These are phyloP conservation scores for maize (Zea mays) DNA, from an alignment of 176 grass and related monocot genomes.

Conservation along the genomic window DNA sequence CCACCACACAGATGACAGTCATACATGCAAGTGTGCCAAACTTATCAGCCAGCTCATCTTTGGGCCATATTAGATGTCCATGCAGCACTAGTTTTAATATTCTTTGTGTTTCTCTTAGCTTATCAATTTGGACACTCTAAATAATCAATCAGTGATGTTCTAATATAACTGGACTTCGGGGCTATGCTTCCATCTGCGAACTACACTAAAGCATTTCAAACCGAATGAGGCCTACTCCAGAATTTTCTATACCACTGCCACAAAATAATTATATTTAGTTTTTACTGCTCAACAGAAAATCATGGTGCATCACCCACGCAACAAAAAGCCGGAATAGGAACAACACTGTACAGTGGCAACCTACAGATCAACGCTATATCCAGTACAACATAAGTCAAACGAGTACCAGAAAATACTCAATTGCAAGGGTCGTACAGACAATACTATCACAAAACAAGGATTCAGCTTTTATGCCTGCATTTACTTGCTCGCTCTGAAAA, in stretches of 20 bases:
- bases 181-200: background rate
- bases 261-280: too few species aligned
- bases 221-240: background rate
- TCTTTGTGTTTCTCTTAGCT: background rate
- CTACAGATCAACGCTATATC: slow-evolving; percentile 8
- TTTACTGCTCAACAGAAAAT: too few species aligned
- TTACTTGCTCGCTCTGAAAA: slow-evolving; percentile 13
- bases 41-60: background rate
- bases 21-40: slow-evolving; percentile 22
- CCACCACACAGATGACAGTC: background rate
- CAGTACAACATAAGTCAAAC: slow-evolving; percentile 9
- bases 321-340: too few species aligned
- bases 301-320: too few species aligned
- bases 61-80: background rate
- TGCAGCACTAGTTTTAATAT: background rate
- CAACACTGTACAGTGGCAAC: background rate
- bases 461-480: slow-evolving; percentile 31
- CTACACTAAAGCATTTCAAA: background rate
- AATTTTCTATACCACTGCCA: background rate
- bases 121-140: slow-evolving; percentile 7
- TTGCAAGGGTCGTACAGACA: slow-evolving; percentile 26
- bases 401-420: slow-evolving; percentile 25
- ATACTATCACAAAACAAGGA: slow-evolving; percentile 20
- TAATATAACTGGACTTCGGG: background rate
- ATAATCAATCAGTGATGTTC: background rate